Evolutionary conservation across 2,329 filamentous ascomycete genomes (phyloP).

Genomic region (Tolypocladium pustulatum): DNA sequence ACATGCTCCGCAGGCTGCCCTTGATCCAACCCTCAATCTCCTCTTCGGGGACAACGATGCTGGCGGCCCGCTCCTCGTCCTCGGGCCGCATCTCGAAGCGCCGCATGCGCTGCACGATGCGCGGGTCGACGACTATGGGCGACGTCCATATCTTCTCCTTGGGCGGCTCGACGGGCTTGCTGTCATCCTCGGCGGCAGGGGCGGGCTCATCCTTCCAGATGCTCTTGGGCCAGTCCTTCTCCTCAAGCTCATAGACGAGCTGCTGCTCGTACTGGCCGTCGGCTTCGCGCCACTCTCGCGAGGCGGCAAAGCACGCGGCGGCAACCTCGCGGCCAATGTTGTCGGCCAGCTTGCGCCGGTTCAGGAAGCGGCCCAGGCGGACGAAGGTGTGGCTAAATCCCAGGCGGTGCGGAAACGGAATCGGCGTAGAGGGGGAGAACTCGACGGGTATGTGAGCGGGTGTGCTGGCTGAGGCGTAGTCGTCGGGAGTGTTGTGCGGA

Average conservation of each 20-base stretch:
- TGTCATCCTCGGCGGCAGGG: slow-evolving; percentile 27
- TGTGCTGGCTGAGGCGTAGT: slow-evolving; percentile 58
- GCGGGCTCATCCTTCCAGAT: slow-evolving; percentile 46
- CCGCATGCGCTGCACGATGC: slow-evolving; percentile 71
- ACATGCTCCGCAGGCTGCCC: slow-evolving; percentile 43
- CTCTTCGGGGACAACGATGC: slow-evolving; percentile 53
- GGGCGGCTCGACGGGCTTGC: slow-evolving; percentile 25
- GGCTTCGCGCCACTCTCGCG: slow-evolving; percentile 38
- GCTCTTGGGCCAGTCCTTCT: slow-evolving; percentile 77
- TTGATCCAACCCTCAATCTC: slow-evolving; percentile 63
- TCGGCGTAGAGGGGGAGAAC: slow-evolving; percentile 61
- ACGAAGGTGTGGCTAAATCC: slow-evolving; percentile 86
- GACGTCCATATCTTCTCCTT: slow-evolving; percentile 67
- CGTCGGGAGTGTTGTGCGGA: slow-evolving; percentile 62
- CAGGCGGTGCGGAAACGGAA: slow-evolving; percentile 80
- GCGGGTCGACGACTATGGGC: slow-evolving; percentile 62
- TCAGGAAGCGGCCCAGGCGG: slow-evolving; percentile 80
- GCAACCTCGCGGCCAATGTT: slow-evolving; percentile 80
- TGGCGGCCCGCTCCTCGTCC: slow-evolving; percentile 56
- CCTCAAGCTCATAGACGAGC: slow-evolving; percentile 56
- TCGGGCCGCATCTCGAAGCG: slow-evolving; percentile 60
- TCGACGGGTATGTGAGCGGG: slow-evolving; percentile 56
- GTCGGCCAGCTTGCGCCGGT: slow-evolving; percentile 75
- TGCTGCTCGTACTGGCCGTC: slow-evolving; percentile 31
- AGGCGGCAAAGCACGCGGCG: slow-evolving; percentile 61